Base-by-base conservation (phyloP, 345 rosid genomes). In the Cochlearia excelsa region DNA sequence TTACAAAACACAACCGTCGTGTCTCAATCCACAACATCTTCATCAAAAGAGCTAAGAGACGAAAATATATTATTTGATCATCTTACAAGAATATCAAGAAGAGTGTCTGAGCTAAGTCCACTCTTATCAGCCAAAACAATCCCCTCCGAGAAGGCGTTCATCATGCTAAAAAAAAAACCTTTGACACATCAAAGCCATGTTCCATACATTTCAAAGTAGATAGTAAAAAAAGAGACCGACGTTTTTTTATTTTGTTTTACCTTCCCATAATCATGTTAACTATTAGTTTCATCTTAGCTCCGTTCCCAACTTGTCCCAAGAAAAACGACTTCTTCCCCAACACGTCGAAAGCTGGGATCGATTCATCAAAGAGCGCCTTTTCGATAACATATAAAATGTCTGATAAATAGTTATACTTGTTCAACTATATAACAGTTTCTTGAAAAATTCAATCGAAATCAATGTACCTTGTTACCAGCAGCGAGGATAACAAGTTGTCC, bases 191-290 rank as follows among this genome's bases (percentile, higher is more conserved):
- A 6, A 61, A 47, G 44, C 43, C 40, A 54, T 2, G 33, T 27
- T 40, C 9, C 27, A 27, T n/a, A 43, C 10, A 1, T 11, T 30
- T 16, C 23, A 16, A 16, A 16, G 23, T 16, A 16, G 23, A 16
- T 16, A 16, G 23, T 16, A 16, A 16, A 16, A 16, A 54, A 71
- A 47, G 27, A 49, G 23, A 40, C 16, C 10, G 16, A 70, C 7
- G 30, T 67, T 27, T 77, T 16, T 16, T 16, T 16, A 16, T 16
- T 16, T 16, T 16, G 23, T 16, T 16, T 16, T 16, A 92, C 98
- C 96, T 83, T 68, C 99, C 99, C 97, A 93, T 86, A 65, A 93
- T 79, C 99, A 93, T 86, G 80, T 93, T 93, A 55, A 93, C 94
- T 26, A 88, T 85, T 58, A 88, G 93, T 72, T 93, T 88, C 94